Evolutionary conservation across 2,329 filamentous ascomycete species (phyloP), one percentile per base, ranked within the genome.

Genomic region (Fusarium scirpi): DNA sequence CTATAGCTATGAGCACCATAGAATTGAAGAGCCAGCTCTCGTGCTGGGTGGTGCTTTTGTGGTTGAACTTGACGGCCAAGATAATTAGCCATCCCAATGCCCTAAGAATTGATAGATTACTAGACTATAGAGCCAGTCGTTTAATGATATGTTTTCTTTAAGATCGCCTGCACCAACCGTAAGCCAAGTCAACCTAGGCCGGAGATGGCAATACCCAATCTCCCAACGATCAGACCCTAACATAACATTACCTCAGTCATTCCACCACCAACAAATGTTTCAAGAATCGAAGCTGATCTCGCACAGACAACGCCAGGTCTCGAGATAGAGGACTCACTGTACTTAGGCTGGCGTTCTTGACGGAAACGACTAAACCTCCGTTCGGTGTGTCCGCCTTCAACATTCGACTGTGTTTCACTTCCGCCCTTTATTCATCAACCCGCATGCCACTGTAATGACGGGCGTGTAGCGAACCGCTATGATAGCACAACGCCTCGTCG

Each of bases 11-110:
- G 92, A 96, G 74, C 93, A 96, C 80, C 86, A 92, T 74, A 93
- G 80, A 71, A 87, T 96, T 57, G 81, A 93, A 3, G 93, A 96
- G 80, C 93, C 93, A 4, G 93, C 93, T 0, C 91, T 97, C 55
- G 82, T 95, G 32, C 85, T 96, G 2, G 93, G 93, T 15, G 90
- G 93, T 65, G 89, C 90, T 1, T 94, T 94, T 76, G 80, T 83
- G 4, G 86, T 89, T 27, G 82, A 83, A 20, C 71, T 81, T 40
- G 73, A 72, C 74, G 64, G 58, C 10, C 51, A 71, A 30, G 48
- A 58, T 38, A 34, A 34, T 38, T 62, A 59, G 34, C 25, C 32
- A 24, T 45, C 30, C 22, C 6, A 45, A 12, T 30, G 32, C 30
- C 30, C 44, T 24, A 49, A 53, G 43, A 49, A 48, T 25, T 41